Evolutionary conservation across 306 rosid species (phyloP).

Genomic region (Dalbergia cochinchinensis): DNA sequence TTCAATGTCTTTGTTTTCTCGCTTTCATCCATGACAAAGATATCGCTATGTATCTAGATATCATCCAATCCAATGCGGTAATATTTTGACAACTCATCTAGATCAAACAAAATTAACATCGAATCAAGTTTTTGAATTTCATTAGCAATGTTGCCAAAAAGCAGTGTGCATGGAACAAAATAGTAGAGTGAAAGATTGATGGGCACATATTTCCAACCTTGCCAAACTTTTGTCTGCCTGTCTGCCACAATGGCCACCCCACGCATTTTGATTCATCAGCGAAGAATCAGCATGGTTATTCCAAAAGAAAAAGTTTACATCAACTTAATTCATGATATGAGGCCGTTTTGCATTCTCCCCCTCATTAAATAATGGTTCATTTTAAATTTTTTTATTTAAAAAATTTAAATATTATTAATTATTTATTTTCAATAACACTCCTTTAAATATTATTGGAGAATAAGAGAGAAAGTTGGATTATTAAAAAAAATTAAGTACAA

Average conservation of each 20-base stretch:
- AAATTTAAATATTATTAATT: no score
- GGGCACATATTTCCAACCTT: neutral
- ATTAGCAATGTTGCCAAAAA: neutral
- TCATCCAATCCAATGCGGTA: neutral
- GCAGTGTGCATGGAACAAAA: neutral
- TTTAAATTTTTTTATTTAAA: no score
- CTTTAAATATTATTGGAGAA: no score
- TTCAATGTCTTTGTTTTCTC: neutral
- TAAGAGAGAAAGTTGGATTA: no score
- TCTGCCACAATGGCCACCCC: constrained; percentile 14
- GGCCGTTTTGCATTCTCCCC: no score
- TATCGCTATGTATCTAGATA: neutral
- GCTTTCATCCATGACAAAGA: neutral
- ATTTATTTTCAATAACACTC: no score
- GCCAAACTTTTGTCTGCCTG: constrained; percentile 35
- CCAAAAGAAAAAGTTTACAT: no score
- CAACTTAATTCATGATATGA: no score
- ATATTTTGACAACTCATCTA: neutral
- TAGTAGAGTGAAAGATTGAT: neutral
- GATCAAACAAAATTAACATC: neutral
- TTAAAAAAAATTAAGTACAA: no score
- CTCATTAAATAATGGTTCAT: no score
- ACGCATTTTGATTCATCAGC: neutral
- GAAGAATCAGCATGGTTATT: neutral
- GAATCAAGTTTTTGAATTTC: neutral